Evolutionary conservation across 768 basidiomycete species (phyloP).

Genomic region (Fomitopsis pulvina): DNA sequence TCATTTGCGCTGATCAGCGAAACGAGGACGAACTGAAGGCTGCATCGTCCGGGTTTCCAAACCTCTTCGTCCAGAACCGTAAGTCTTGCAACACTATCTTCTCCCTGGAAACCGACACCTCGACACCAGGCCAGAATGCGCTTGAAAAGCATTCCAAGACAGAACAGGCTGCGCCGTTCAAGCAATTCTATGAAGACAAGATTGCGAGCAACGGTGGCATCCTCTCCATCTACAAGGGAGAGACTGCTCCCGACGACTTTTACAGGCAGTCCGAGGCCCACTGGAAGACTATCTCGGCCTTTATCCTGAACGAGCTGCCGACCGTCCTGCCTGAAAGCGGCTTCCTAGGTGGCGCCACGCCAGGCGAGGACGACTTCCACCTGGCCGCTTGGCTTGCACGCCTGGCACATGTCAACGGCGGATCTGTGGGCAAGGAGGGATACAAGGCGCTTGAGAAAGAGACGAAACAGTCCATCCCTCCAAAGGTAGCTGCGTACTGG

Average conservation of each 20-base stretch:
- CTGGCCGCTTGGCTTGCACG: slow-evolving; percentile 47
- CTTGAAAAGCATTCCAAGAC: slow-evolving; percentile 31
- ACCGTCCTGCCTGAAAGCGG: slow-evolving; percentile 32
- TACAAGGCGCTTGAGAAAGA: slow-evolving; percentile 32
- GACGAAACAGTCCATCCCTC: slow-evolving; percentile 30
- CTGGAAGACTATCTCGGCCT: slow-evolving; percentile 31
- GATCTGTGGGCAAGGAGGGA: slow-evolving; percentile 30
- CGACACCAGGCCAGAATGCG: slow-evolving; percentile 34
- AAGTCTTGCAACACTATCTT: slow-evolving; percentile 11
- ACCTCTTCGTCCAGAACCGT: slow-evolving; percentile 34
- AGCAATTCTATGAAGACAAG: slow-evolving; percentile 39
- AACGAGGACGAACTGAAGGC: slow-evolving; percentile 40
- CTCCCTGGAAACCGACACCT: neutral
- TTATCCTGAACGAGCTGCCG: slow-evolving; percentile 36
- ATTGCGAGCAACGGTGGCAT: slow-evolving; percentile 32
- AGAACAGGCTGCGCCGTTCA: slow-evolving; percentile 29
- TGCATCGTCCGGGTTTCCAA: slow-evolving; percentile 26
- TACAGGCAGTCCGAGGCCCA: slow-evolving; percentile 32
- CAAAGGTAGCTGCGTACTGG: slow-evolving; percentile 37
- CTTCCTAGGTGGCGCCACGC: slow-evolving; percentile 41
- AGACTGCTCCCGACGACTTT: slow-evolving; percentile 31
- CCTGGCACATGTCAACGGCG: slow-evolving; percentile 33
- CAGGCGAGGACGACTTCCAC: slow-evolving; percentile 52
- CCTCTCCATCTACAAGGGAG: slow-evolving; percentile 35
- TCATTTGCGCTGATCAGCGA: slow-evolving; percentile 25